Evolutionary conservation across 768 basidiomycete species (phyloP).

Genomic region (Mycena rebaudengoi): DNA sequence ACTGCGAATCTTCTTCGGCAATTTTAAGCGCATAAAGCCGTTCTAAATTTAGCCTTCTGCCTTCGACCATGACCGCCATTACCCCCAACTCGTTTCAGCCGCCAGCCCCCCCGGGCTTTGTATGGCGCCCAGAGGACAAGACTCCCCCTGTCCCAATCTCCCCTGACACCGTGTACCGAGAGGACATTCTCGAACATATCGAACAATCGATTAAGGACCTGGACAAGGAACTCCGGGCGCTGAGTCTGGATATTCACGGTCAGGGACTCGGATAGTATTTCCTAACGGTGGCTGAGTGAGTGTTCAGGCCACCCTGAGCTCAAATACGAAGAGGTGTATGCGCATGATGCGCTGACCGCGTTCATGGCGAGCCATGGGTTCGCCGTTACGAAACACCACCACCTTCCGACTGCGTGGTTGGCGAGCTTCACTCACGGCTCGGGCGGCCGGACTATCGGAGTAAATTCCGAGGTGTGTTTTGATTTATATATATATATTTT

Average conservation of each 20-base stretch:
- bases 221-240: conserved; percentile 59
- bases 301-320: conserved; percentile 74
- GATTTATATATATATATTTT: conserved; percentile 25
- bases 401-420: conserved; percentile 78
- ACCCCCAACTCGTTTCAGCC: not conserved
- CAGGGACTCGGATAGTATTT: conserved; percentile 20
- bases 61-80: conserved; percentile 14
- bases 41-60: no score
- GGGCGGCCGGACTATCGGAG: conserved; percentile 75
- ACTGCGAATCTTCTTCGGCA: no score
- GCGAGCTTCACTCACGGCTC: conserved; percentile 71
- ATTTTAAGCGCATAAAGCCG: no score
- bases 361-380: conserved; percentile 77
- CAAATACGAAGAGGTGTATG: conserved; percentile 72
- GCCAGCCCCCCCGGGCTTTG: not conserved
- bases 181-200: conserved; percentile 69
- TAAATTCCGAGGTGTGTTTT: conserved; percentile 76
- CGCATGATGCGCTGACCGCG: conserved; percentile 73
- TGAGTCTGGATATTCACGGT: conserved; percentile 83
- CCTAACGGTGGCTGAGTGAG: not conserved
- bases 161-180: conserved; percentile 50
- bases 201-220: conserved; percentile 61
- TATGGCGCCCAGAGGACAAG: conserved; percentile 30
- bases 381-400: conserved; percentile 65
- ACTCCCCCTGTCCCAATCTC: conserved; percentile 30